phyloP scores from a whole-genome alignment of 768 basidiomycete genomes.

The Trametes maxima region DNA sequence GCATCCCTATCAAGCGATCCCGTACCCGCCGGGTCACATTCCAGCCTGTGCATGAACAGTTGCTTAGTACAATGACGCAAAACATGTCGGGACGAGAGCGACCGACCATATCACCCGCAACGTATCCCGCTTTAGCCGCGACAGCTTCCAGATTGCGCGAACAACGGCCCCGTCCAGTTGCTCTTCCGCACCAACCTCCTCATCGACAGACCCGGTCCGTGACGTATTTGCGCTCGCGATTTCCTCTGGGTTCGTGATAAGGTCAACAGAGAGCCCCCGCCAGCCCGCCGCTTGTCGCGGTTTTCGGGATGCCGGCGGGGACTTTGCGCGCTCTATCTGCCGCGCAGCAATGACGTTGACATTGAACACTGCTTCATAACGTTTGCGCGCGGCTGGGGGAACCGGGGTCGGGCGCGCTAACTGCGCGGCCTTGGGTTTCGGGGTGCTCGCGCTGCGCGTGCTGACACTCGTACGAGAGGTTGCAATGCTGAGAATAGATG shows the following conservation, averaged over 20 bases:
- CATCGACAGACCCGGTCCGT: slow-evolving; percentile 35
- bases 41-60: slow-evolving; percentile 50
- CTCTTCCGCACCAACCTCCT: slow-evolving; percentile 46
- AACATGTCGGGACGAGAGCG: neutral
- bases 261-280: slow-evolving; percentile 71
- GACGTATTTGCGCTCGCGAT: neutral
- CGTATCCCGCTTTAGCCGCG: slow-evolving; percentile 52
- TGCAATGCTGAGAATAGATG: slow-evolving; percentile 57
- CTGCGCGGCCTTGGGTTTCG: slow-evolving; percentile 33
- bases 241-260: slow-evolving; percentile 49
- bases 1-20: slow-evolving; percentile 66
- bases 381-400: slow-evolving; percentile 59
- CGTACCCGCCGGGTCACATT: slow-evolving; percentile 58
- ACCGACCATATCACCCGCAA: slow-evolving; percentile 70
- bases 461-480: slow-evolving; percentile 39
- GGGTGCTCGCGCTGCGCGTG: slow-evolving; percentile 30
- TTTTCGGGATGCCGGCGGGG: slow-evolving; percentile 40
- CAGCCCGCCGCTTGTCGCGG: slow-evolving; percentile 67
- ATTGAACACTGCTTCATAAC: slow-evolving; percentile 71
- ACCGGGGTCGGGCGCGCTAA: slow-evolving; percentile 64
- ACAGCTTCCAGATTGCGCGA: slow-evolving; percentile 63
- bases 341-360: slow-evolving; percentile 57
- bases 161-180: slow-evolving; percentile 59
- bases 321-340: slow-evolving; percentile 32
- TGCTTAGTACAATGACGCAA: neutral